Conservation (phyloP, 495 filamentous ascomycete species). For the Trichoderma virens region DNA sequence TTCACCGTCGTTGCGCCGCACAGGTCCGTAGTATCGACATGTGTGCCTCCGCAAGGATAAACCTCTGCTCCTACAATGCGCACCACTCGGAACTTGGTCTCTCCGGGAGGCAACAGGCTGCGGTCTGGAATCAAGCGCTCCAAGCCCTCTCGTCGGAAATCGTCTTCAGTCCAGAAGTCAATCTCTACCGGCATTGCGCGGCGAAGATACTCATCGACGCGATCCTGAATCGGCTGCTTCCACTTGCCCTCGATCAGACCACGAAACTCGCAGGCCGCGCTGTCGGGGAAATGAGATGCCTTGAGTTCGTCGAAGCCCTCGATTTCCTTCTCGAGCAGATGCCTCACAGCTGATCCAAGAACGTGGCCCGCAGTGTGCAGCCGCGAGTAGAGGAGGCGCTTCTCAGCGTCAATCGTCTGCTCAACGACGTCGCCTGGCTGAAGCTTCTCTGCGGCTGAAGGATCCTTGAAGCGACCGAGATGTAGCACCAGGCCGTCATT, state of each 20-base stretch:
- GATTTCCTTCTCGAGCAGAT: constrained; percentile 42
- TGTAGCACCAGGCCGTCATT: constrained; percentile 48
- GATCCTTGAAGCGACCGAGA: constrained; percentile 41
- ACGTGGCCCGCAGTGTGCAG: constrained; percentile 60
- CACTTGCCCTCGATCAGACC: constrained; percentile 52
- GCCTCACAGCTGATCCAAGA: constrained; percentile 49
- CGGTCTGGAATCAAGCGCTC: constrained; percentile 43
- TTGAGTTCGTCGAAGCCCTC: constrained; percentile 50
- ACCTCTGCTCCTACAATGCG: constrained; percentile 50
- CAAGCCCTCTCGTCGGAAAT: constrained; percentile 36
- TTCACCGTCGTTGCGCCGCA: constrained; percentile 49
- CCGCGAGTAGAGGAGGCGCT: constrained; percentile 48
- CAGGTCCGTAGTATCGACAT: constrained; percentile 45
- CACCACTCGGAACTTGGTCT: constrained; percentile 43
- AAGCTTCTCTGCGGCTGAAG: constrained; percentile 18
- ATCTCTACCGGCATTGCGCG: constrained; percentile 47
- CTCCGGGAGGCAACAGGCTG: constrained; percentile 31
- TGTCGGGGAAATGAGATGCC: constrained; percentile 55
- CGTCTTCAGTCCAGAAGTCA: constrained; percentile 51
- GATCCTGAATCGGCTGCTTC: constrained; percentile 48
- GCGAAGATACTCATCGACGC: constrained; percentile 43
- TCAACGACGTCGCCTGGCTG: constrained; percentile 29
- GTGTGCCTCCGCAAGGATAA: constrained; percentile 61
- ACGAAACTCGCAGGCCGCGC: constrained; percentile 50
- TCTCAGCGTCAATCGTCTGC: constrained; percentile 46